A percentile compares a stretch with the other conserved stretches of the same genome.
Evolutionary conservation across 768 basidiomycete species (phyloP).

Genomic region (Mycena alexandri): DNA sequence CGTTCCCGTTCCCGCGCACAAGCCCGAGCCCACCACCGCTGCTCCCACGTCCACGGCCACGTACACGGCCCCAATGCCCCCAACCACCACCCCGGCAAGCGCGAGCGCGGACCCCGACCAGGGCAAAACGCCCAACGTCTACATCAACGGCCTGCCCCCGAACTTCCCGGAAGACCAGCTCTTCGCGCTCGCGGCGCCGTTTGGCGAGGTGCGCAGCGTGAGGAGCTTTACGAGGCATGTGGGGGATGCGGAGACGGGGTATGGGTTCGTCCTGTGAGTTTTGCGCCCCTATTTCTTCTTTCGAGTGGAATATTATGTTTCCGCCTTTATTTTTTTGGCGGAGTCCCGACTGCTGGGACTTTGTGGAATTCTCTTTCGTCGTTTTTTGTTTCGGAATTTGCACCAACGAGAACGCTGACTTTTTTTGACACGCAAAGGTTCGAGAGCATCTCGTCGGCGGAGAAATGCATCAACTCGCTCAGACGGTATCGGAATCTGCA

Average conservation of each 20-base stretch:
- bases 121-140: conserved; percentile 79
- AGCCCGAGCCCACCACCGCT: too few species aligned
- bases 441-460: conserved; percentile 73
- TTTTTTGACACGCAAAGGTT: too few species aligned
- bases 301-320: background rate
- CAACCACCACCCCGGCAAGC: too few species aligned
- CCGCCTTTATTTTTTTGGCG: too few species aligned
- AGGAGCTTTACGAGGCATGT: conserved; percentile 88
- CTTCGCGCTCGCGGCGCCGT: conserved; percentile 77
- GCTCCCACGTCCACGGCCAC: too few species aligned
- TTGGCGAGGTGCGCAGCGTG: conserved; percentile 81
- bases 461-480: conserved; percentile 79
- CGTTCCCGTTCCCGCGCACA: too few species aligned
- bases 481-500: conserved; percentile 83
- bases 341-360: too few species aligned
- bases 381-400: background rate
- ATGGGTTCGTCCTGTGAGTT: conserved; percentile 45
- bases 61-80: too few species aligned
- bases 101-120: too few species aligned
- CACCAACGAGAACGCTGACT: too few species aligned
- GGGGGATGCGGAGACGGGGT: conserved; percentile 72
- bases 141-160: conserved; percentile 89
- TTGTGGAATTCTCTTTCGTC: background rate
- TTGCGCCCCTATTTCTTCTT: conserved; percentile 9
- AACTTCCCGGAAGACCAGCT: conserved; percentile 87